Evolutionary conservation across 148 eudicot species (phyloP).

Genomic region (Agrostemma githago): DNA sequence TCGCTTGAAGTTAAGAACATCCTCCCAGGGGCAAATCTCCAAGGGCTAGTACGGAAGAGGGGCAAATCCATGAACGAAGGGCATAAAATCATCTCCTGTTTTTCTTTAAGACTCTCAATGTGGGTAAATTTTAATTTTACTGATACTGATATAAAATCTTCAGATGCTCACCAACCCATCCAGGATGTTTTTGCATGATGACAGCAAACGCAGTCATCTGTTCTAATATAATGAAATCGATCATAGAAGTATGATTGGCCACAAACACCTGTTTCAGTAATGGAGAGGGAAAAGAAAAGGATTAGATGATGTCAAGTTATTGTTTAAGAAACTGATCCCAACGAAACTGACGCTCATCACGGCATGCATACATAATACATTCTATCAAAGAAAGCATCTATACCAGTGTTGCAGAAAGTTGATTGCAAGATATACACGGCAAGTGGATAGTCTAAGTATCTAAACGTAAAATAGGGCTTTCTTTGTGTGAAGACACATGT

Average conservation of each 20-base stretch:
- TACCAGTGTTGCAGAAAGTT: background rate
- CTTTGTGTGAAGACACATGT: background rate
- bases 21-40: too few species aligned
- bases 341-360: background rate
- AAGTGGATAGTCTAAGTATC: background rate
- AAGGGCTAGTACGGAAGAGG: too few species aligned
- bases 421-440: background rate
- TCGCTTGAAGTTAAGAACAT: too few species aligned
- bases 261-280: constrained; percentile 72
- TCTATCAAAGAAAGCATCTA: background rate
- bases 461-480: background rate
- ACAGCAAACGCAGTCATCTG: constrained; percentile 99
- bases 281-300: background rate
- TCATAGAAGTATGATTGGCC: constrained; percentile 98
- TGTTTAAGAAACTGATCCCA: background rate
- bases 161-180: constrained; percentile 92
- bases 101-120: too few species aligned
- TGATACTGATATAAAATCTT: background rate
- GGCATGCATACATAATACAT: background rate
- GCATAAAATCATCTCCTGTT: too few species aligned
- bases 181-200: constrained; percentile 99
- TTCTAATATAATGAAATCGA: constrained; percentile 91
- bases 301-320: background rate
- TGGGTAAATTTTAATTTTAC: background rate
- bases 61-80: too few species aligned